Percentiles rank a stretch among this genome's conserved stretches.
Conservation (phyloP, 176 grass and related monocot genomes). For the Carex scoparia region DNA sequence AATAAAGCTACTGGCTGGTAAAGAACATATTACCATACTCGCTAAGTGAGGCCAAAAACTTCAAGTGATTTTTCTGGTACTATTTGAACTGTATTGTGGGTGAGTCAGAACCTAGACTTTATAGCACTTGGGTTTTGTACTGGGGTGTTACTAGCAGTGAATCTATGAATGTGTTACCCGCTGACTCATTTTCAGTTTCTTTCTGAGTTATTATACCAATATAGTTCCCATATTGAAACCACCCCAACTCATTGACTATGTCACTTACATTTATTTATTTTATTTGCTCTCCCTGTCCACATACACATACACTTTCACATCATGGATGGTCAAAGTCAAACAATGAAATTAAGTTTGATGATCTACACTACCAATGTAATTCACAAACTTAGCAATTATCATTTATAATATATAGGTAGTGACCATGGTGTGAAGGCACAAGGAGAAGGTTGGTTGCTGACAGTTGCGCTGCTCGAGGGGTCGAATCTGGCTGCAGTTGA, state of each 20-base stretch:
- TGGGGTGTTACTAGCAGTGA: background rate
- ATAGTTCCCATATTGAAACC: background rate
- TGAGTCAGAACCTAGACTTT: background rate
- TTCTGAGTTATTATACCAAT: background rate
- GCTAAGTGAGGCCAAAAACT: background rate
- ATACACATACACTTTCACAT: background rate
- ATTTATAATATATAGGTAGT: constrained; percentile 33
- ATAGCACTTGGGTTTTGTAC: background rate
- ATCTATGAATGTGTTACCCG: no score
- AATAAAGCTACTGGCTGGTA: background rate
- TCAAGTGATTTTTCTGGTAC: no score
- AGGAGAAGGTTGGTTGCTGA: constrained; percentile 89
- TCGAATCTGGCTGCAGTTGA: constrained; percentile 60
- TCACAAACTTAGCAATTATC: background rate
- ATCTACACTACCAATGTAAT: background rate
- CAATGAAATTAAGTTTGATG: background rate
- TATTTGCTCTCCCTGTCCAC: background rate
- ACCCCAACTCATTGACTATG: background rate
- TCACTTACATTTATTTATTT: background rate
- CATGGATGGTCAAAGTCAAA: background rate
- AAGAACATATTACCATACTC: background rate
- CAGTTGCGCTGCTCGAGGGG: constrained; percentile 80
- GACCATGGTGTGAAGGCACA: constrained; percentile 85
- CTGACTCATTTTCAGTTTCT: no score
- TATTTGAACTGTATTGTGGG: background rate